phyloP scores from a whole-genome alignment of 768 basidiomycete genomes.

The Leccinum disarticulatum region DNA sequence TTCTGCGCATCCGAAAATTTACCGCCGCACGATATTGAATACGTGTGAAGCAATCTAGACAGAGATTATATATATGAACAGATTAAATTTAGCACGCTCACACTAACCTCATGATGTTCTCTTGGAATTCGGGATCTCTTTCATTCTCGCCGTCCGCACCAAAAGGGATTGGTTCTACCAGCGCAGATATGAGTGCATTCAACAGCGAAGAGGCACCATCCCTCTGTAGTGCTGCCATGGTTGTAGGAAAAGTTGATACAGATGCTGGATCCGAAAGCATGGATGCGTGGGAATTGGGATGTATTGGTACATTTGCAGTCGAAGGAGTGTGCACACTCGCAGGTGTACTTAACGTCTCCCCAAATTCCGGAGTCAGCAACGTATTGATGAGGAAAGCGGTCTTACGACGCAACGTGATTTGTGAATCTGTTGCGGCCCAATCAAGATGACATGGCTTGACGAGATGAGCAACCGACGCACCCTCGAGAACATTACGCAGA shows the following conservation, averaged over 20 bases:
- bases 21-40: conserved; percentile 42
- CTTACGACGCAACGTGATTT: conserved; percentile 76
- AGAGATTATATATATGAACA: neutral
- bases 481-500: conserved; percentile 59
- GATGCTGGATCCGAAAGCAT: conserved; percentile 53
- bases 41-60: conserved; percentile 52
- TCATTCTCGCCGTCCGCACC: conserved; percentile 66
- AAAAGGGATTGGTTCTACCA: conserved; percentile 58
- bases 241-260: conserved; percentile 49
- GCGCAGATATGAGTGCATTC: conserved; percentile 48
- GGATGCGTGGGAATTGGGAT: conserved; percentile 72
- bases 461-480: conserved; percentile 33
- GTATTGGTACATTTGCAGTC: conserved; percentile 40
- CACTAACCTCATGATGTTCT: conserved; percentile 56
- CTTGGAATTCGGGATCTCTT: conserved; percentile 65
- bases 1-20: conserved; percentile 33
- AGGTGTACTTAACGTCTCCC: conserved; percentile 6
- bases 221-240: conserved; percentile 47
- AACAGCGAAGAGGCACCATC: conserved; percentile 40
- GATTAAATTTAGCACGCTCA: neutral
- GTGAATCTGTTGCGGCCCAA: conserved; percentile 54
- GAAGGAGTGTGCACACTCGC: conserved; percentile 22
- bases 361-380: conserved; percentile 55
- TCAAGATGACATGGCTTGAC: conserved; percentile 6
- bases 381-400: conserved; percentile 72